Percentiles rank a stretch among this genome's conserved stretches.
These are phyloP conservation scores for Pholiota conissans DNA, from an alignment of 768 basidiomycete species.

Conservation along the genomic window DNA sequence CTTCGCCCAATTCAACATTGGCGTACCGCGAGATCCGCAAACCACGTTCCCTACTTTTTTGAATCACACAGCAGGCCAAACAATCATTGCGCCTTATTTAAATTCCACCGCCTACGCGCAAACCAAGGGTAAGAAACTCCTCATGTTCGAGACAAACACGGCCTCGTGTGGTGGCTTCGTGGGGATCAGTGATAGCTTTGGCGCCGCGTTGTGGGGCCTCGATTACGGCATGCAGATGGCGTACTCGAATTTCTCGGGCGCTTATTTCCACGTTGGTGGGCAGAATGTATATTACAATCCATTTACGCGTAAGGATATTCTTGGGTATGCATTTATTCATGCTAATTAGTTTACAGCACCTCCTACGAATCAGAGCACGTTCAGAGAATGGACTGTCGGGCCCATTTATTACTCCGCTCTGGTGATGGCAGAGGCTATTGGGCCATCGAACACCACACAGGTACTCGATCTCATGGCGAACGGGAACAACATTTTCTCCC, in stretches of 20 bases:
- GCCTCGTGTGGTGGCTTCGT: slow-evolving; percentile 70
- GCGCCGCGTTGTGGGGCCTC: slow-evolving; percentile 62
- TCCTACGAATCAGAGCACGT: slow-evolving; percentile 57
- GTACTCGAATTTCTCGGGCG: slow-evolving; percentile 50
- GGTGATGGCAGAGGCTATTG: slow-evolving; percentile 67
- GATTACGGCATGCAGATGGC: slow-evolving; percentile 65
- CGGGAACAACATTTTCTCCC: slow-evolving; percentile 51
- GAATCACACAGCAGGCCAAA: slow-evolving; percentile 54
- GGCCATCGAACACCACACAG: slow-evolving; percentile 57
- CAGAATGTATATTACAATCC: slow-evolving; percentile 63
- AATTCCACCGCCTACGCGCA: slow-evolving; percentile 49
- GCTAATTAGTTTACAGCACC: slow-evolving; percentile 30
- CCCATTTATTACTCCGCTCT: slow-evolving; percentile 77
- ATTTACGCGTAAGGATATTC: slow-evolving; percentile 35
- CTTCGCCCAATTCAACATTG: slow-evolving; percentile 45
- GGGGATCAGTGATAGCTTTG: slow-evolving; percentile 63
- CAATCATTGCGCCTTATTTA: slow-evolving; percentile 55
- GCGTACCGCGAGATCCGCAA: slow-evolving; percentile 43
- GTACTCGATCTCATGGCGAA: slow-evolving; percentile 65
- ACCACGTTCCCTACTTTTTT: slow-evolving; percentile 55
- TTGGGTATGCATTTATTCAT: background rate
- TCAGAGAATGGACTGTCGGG: slow-evolving; percentile 74
- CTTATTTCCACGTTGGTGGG: slow-evolving; percentile 59
- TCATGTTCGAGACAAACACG: slow-evolving; percentile 75
- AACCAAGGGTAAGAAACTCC: slow-evolving; percentile 41